These are phyloP conservation scores for Coemansia sp. DNA, from an alignment of 192 early-diverging fungal genomes.

Conservation along the genomic window DNA sequence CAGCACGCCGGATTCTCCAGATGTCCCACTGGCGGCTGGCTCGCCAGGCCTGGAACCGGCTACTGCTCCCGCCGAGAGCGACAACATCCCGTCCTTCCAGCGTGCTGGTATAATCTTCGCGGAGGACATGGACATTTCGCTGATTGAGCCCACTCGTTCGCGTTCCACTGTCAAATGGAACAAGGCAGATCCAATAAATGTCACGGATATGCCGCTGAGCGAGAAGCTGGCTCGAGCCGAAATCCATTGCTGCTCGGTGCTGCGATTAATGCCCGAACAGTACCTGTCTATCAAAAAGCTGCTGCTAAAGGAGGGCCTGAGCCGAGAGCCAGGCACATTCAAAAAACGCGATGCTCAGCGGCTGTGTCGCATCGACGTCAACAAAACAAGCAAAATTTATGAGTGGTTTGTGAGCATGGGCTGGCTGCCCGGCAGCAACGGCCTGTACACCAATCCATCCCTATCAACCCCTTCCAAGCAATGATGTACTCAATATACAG, in stretches of 20 bases:
- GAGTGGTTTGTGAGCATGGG: constrained; percentile 84
- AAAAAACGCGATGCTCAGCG: constrained; percentile 91
- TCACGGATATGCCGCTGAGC: constrained; percentile 30
- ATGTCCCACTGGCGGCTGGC: not conserved
- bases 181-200: constrained; percentile 49
- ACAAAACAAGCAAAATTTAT: constrained; percentile 86
- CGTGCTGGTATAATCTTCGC: constrained; percentile 26
- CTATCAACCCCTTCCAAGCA: not conserved
- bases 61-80: constrained; percentile 2
- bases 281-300: constrained; percentile 81
- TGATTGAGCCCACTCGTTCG: constrained; percentile 22
- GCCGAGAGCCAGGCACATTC: constrained; percentile 52
- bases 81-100: constrained; percentile 45
- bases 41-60: not conserved
- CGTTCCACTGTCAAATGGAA: constrained; percentile 50
- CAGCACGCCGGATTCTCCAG: constrained; percentile 8
- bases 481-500: too few species aligned
- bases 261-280: constrained; percentile 78
- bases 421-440: constrained; percentile 65
- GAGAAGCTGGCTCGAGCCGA: constrained; percentile 60
- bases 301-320: constrained; percentile 61
- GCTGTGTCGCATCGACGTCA: constrained; percentile 88
- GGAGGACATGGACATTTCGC: constrained; percentile 21
- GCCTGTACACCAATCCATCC: constrained; percentile 26
- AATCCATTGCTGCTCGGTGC: constrained; percentile 66